These are phyloP conservation scores for Hansenula lynferdii DNA, from an alignment of 1,139 yeast genomes.

Conservation along the genomic window DNA sequence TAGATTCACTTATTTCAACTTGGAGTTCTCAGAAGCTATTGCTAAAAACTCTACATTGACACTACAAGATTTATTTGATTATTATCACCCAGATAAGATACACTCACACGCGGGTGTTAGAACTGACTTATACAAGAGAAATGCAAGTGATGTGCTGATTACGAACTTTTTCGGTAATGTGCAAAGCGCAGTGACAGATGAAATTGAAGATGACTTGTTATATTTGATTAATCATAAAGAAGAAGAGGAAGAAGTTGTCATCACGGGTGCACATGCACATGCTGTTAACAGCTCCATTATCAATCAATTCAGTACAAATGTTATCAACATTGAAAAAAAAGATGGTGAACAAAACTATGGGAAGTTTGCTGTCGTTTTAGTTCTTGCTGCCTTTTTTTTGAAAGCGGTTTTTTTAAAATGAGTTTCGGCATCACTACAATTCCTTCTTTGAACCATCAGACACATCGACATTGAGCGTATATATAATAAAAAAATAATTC, in stretches of 20 bases:
- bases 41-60: conserved; percentile 72
- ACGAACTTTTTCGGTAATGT: conserved; percentile 96
- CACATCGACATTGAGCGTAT: no score
- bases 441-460: no score
- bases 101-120: conserved; percentile 93
- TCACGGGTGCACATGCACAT: conserved; percentile 1
- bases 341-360: not conserved
- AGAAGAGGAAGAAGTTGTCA: conserved; percentile 5
- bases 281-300: conserved; percentile 12
- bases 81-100: conserved; percentile 77
- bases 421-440: no score
- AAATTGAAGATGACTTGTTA: conserved; percentile 21
- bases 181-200: conserved; percentile 72
- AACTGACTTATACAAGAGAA: conserved; percentile 68
- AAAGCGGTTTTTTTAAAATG: not conserved
- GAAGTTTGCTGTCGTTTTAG: conserved; percentile 3
- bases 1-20: conserved; percentile 86
- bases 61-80: conserved; percentile 76
- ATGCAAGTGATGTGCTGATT: conserved; percentile 63
- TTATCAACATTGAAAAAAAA: conserved; percentile 8
- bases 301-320: conserved; percentile 15
- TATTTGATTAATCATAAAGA: conserved; percentile 15
- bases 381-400: not conserved
- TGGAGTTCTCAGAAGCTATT: conserved; percentile 81
- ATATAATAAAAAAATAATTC: no score